Evolutionary conservation across 345 rosid species (phyloP).

Genomic region (Eucalyptus erythrocorys): DNA sequence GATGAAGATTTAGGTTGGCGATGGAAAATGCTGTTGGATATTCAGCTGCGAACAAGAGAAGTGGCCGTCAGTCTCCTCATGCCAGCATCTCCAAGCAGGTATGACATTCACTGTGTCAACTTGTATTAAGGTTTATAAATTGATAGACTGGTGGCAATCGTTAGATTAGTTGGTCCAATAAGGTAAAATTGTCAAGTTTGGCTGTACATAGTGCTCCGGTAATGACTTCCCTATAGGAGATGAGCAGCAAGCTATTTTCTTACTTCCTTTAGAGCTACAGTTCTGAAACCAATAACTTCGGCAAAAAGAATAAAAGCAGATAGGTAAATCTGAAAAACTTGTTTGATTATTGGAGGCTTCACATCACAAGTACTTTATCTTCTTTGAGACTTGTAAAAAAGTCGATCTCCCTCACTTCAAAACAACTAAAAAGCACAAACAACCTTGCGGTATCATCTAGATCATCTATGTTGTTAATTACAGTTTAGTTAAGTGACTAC

Average conservation of each 20-base stretch:
- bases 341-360: not conserved
- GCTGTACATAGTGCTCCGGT: not conserved
- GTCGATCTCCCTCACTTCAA: not conserved
- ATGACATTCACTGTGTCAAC: not conserved
- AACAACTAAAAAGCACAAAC: not conserved
- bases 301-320: not conserved
- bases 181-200: not conserved
- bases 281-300: not conserved
- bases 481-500: not conserved
- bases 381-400: not conserved
- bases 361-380: not conserved
- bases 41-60: constrained; percentile 19
- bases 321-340: not conserved
- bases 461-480: not conserved
- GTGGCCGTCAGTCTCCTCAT: constrained; percentile 18
- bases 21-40: constrained; percentile 31
- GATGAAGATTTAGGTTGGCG: constrained; percentile 23
- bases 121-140: not conserved
- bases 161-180: not conserved
- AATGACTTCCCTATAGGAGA: not conserved
- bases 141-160: not conserved
- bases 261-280: not conserved
- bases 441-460: not conserved
- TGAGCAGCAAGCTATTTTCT: not conserved
- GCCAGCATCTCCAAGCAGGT: constrained; percentile 18